Percentiles rank a stretch among this genome's conserved stretches.
These are phyloP conservation scores for Alternaria sp. DNA, from an alignment of 2,329 filamentous ascomycete species.

Conservation along the genomic window DNA sequence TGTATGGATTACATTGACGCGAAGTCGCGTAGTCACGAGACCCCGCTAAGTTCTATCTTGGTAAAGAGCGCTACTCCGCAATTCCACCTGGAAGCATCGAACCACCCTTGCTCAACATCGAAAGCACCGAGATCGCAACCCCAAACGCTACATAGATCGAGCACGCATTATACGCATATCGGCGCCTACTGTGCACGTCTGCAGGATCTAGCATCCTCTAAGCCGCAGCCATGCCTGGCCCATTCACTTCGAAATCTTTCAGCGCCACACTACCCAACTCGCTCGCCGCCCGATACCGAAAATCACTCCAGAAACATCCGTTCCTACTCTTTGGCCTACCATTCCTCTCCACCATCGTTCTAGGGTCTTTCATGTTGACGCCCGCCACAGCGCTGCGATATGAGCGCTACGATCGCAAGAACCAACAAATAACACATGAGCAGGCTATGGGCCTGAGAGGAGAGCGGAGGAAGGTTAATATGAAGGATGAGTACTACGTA, in stretches of 20 bases:
- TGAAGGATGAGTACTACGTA: constrained; percentile 88
- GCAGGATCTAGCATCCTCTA: not conserved
- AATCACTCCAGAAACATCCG: constrained; percentile 76
- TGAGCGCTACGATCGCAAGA: constrained; percentile 89
- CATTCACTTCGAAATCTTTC: constrained; percentile 69
- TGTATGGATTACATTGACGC: constrained; percentile 21
- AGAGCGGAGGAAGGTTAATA: constrained; percentile 74
- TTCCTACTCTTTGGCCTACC: constrained; percentile 94
- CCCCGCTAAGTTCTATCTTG: constrained; percentile 25
- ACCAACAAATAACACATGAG: constrained; percentile 82
- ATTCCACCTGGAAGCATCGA: constrained; percentile 12
- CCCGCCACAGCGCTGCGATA: constrained; percentile 93
- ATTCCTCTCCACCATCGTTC: constrained; percentile 88
- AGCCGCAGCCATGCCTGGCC: constrained; percentile 58
- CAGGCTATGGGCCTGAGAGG: constrained; percentile 85
- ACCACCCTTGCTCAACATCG: not conserved
- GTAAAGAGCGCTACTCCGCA: constrained; percentile 21
- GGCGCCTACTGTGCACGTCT: not conserved
- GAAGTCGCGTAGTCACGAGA: constrained; percentile 36
- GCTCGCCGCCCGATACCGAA: constrained; percentile 79
- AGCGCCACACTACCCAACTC: constrained; percentile 64
- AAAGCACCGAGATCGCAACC: not conserved
- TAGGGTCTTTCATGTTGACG: constrained; percentile 91
- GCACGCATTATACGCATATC: not conserved
- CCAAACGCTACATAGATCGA: not conserved